phyloP scores from a whole-genome alignment of 306 rosid species.

The Lathyrus sativus region DNA sequence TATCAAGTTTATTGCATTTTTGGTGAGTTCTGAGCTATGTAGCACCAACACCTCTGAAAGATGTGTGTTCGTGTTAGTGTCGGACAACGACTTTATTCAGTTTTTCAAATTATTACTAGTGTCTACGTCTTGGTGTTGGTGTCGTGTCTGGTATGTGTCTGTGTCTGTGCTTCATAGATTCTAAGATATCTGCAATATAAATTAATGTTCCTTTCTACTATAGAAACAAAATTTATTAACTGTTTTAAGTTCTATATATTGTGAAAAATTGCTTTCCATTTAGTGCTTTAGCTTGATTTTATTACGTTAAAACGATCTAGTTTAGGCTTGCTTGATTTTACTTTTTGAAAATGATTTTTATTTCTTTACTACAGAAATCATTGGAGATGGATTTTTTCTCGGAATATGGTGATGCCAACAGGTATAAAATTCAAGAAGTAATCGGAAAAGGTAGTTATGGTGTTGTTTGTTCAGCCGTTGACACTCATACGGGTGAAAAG shows the following conservation, averaged over 20 bases:
- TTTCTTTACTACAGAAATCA: conserved; percentile 59
- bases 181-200: neutral
- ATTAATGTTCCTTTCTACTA: too few relatives aligned
- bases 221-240: too few relatives aligned
- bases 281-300: conserved; percentile 32
- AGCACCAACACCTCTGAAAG: too few relatives aligned
- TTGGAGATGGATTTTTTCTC: conserved; percentile 90
- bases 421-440: conserved; percentile 89
- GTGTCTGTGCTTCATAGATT: neutral
- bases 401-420: conserved; percentile 83
- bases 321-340: conserved; percentile 26
- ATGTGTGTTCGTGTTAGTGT: too few relatives aligned
- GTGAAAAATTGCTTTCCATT: conserved; percentile 5
- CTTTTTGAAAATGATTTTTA: conserved; percentile 16
- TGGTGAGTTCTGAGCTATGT: conserved; percentile 12
- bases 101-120: too few relatives aligned
- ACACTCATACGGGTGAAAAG: conserved; percentile 81
- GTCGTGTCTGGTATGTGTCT: too few relatives aligned
- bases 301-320: conserved; percentile 12
- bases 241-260: neutral
- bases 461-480: conserved; percentile 93
- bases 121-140: too few relatives aligned
- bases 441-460: conserved; percentile 98
- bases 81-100: too few relatives aligned
- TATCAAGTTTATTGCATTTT: conserved; percentile 9